Conservation (phyloP, 345 rosid genomes). For the Hirschfeldia incana region DNA sequence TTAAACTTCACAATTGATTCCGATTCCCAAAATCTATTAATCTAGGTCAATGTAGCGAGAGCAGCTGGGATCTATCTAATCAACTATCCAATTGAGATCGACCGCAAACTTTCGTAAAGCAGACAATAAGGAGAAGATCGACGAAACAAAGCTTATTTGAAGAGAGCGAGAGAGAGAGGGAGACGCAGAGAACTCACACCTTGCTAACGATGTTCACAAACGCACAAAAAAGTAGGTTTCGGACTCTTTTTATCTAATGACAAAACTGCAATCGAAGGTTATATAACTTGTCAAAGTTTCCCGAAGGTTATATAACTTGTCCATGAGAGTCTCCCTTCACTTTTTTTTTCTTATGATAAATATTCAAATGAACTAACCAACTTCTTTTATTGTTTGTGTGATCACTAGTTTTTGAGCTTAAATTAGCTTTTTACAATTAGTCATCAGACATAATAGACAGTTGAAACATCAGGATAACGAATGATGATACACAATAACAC, state of each 20-base stretch:
- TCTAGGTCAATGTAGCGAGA: neutral
- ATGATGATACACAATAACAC: neutral
- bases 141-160: neutral
- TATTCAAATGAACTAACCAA: too few species aligned
- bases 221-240: too few species aligned
- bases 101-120: neutral
- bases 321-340: too few species aligned
- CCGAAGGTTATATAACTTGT: too few species aligned
- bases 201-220: too few species aligned
- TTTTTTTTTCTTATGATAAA: too few species aligned
- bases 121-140: conserved; percentile 7
- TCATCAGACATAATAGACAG: neutral
- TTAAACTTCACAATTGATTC: neutral
- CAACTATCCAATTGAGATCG: neutral
- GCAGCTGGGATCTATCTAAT: neutral
- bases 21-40: neutral
- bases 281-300: too few species aligned
- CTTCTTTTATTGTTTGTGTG: too few species aligned
- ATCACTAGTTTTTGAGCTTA: neutral
- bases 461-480: neutral
- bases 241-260: too few species aligned
- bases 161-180: neutral
- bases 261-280: too few species aligned
- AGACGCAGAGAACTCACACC: too few species aligned
- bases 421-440: neutral